These are phyloP conservation scores for Cutaneotrichosporon mucoides DNA, from an alignment of 1,284 basidiomycete genomes.

Conservation along the genomic window DNA sequence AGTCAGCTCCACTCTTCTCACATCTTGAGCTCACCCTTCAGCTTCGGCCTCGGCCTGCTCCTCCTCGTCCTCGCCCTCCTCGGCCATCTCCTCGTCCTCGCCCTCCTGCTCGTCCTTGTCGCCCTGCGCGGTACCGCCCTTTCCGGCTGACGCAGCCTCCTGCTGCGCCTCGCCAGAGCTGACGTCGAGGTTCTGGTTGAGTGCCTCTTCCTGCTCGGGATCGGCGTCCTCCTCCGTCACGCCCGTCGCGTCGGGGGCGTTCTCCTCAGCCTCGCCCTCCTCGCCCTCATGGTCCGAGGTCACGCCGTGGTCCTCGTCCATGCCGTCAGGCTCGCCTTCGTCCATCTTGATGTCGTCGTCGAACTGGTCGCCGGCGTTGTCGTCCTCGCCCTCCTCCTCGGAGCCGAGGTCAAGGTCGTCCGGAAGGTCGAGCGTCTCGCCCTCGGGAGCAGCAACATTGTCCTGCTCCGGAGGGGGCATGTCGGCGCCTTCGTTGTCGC, in stretches of 20 bases:
- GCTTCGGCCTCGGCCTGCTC: slow-evolving; percentile 37
- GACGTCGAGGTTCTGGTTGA: slow-evolving; percentile 39
- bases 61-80: slow-evolving; percentile 20
- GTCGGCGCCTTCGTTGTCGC: slow-evolving; percentile 47
- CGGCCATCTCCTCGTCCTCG: slow-evolving; percentile 30
- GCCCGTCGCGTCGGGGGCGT: slow-evolving; percentile 39
- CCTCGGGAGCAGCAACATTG: slow-evolving; percentile 65
- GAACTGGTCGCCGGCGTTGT: slow-evolving; percentile 39
- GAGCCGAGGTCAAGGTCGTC: slow-evolving; percentile 69
- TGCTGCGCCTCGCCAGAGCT: slow-evolving; percentile 39
- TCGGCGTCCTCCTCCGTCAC: slow-evolving; percentile 44
- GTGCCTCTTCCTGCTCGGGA: slow-evolving; percentile 28
- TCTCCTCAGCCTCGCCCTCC: slow-evolving; percentile 31
- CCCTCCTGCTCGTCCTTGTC: slow-evolving; percentile 39
- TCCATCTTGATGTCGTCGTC: slow-evolving; percentile 22
- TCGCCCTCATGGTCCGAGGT: slow-evolving; percentile 41
- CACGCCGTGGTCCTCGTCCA: slow-evolving; percentile 37
- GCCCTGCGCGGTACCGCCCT: slow-evolving; percentile 32
- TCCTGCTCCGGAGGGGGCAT: slow-evolving; percentile 50
- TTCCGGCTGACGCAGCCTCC: slow-evolving; percentile 39
- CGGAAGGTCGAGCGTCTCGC: slow-evolving; percentile 74
- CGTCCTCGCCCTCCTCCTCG: slow-evolving; percentile 51
- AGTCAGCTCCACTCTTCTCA: slow-evolving; percentile 16
- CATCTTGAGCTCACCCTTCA: slow-evolving; percentile 29
- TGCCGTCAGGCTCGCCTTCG: slow-evolving; percentile 35